These are phyloP conservation scores for Gossypium schwendimanii DNA, from an alignment of 441 rosid species.

Conservation along the genomic window DNA sequence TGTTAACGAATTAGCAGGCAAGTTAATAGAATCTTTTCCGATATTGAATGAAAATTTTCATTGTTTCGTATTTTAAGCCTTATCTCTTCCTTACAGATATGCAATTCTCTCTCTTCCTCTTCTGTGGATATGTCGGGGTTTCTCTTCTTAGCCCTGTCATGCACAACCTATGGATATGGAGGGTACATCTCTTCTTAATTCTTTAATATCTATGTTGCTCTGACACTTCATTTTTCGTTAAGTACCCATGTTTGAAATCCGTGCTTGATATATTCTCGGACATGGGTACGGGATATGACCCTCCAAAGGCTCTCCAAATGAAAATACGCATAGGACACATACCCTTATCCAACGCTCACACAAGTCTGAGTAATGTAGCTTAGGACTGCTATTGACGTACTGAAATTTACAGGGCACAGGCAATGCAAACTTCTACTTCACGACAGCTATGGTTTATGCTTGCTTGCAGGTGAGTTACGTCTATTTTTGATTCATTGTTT, in stretches of 20 bases:
- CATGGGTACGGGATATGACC: not conserved
- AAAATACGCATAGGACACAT: not conserved
- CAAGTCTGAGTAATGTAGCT: not conserved
- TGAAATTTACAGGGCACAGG: slow-evolving; percentile 73
- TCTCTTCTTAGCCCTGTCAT: slow-evolving; percentile 93
- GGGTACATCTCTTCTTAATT: slow-evolving; percentile 43
- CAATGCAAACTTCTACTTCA: slow-evolving; percentile 92
- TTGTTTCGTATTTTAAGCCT: slow-evolving; percentile 17
- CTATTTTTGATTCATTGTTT: not conserved
- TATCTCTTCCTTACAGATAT: slow-evolving; percentile 42
- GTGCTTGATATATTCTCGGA: not conserved
- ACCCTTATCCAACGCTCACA: not conserved
- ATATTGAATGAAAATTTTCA: slow-evolving; percentile 14
- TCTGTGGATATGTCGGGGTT: slow-evolving; percentile 82
- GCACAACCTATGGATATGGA: slow-evolving; percentile 98
- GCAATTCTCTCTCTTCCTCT: slow-evolving; percentile 85
- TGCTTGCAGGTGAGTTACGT: slow-evolving; percentile 66
- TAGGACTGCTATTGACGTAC: slow-evolving; percentile 9
- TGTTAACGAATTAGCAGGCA: slow-evolving; percentile 76
- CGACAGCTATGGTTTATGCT: slow-evolving; percentile 79
- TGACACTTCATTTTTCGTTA: not conserved
- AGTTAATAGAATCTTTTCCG: slow-evolving; percentile 19
- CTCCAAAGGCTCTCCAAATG: not conserved
- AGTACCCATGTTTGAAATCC: not conserved
- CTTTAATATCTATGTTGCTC: slow-evolving; percentile 1